These are phyloP conservation scores for Debaryomycetaceae sp. DNA, from an alignment of 1,139 yeast species.

Conservation along the genomic window DNA sequence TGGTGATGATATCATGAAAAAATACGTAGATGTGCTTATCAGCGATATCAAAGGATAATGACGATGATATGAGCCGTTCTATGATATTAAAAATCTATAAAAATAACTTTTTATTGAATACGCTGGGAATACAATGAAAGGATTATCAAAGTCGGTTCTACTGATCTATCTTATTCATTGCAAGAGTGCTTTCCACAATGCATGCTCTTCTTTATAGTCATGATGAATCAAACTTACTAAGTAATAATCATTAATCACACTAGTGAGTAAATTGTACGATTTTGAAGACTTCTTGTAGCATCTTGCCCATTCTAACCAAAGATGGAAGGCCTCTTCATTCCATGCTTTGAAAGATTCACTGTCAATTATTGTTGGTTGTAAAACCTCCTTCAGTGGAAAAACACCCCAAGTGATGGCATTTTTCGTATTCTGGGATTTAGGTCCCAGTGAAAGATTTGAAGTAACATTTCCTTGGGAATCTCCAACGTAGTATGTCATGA, in stretches of 20 bases:
- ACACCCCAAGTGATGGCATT: constrained; percentile 97
- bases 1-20: constrained; percentile 30
- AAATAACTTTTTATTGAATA: too few relatives aligned
- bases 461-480: constrained; percentile 55
- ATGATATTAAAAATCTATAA: neutral
- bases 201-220: constrained; percentile 70
- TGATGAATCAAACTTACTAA: constrained; percentile 85
- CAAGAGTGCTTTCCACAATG: constrained; percentile 69
- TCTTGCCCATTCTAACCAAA: constrained; percentile 91
- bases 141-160: neutral
- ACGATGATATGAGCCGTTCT: neutral
- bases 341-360: constrained; percentile 87
- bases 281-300: constrained; percentile 59
- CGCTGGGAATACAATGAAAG: too few relatives aligned
- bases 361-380: constrained; percentile 86
- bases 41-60: constrained; percentile 13
- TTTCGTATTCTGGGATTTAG: constrained; percentile 29
- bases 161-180: constrained; percentile 14
- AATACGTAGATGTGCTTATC: constrained; percentile 31
- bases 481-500: constrained; percentile 71
- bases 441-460: constrained; percentile 49
- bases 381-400: constrained; percentile 80
- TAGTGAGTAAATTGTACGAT: constrained; percentile 58
- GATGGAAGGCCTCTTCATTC: constrained; percentile 89
- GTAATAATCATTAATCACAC: constrained; percentile 59